These are phyloP conservation scores for Curvularia verruculosa DNA, from an alignment of 2,329 filamentous ascomycete genomes.

Conservation along the genomic window DNA sequence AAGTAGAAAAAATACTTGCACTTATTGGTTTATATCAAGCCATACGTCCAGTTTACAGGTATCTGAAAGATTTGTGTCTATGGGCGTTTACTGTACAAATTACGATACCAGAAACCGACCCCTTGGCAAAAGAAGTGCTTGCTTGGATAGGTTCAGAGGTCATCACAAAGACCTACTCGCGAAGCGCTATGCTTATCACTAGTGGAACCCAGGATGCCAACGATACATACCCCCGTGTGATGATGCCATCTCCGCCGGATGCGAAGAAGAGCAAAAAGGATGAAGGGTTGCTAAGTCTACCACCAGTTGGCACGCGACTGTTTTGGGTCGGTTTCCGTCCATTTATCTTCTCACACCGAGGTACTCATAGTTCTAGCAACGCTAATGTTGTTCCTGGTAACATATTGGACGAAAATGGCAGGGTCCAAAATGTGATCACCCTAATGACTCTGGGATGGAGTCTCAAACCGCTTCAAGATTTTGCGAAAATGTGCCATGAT, in stretches of 20 bases:
- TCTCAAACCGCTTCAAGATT: constrained; percentile 30
- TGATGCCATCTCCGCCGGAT: not conserved
- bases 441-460: constrained; percentile 39
- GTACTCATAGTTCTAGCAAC: not conserved
- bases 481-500: constrained; percentile 31
- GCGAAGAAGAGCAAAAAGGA: not conserved
- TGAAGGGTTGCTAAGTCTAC: constrained; percentile 22
- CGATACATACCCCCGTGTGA: constrained; percentile 7
- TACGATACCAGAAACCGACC: constrained; percentile 32
- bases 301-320: constrained; percentile 29
- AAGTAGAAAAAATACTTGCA: constrained; percentile 33
- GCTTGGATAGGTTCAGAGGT: constrained; percentile 37
- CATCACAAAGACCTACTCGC: constrained; percentile 28
- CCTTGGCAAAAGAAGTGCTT: constrained; percentile 33
- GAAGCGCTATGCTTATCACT: constrained; percentile 32
- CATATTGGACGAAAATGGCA: constrained; percentile 15
- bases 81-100: constrained; percentile 31
- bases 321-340: constrained; percentile 42
- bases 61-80: constrained; percentile 25
- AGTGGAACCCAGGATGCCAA: constrained; percentile 19
- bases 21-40: constrained; percentile 35
- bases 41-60: constrained; percentile 22
- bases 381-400: constrained; percentile 2
- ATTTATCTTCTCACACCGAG: constrained; percentile 32
- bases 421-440: constrained; percentile 25